Evolutionary conservation across 2,329 filamentous ascomycete species (phyloP).

Genomic region (Ceratocystis cubensis): DNA sequence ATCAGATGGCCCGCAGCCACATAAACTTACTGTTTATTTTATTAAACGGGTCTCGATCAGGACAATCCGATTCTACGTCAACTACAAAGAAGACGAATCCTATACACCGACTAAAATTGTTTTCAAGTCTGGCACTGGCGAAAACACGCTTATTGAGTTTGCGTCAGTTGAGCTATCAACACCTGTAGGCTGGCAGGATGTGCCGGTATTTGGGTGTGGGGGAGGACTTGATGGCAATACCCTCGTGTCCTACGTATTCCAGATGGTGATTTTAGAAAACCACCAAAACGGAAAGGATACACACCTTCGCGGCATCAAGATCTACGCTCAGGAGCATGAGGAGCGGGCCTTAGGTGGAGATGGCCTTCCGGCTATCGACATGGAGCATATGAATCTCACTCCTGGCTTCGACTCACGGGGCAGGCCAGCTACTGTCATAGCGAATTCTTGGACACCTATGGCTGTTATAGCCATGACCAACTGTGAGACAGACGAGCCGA

Average conservation of each 20-base stretch:
- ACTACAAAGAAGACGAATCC: slow-evolving; percentile 86
- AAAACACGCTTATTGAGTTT: slow-evolving; percentile 85
- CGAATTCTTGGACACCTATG: background rate
- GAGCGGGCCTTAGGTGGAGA: slow-evolving; percentile 18
- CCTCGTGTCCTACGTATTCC: slow-evolving; percentile 76
- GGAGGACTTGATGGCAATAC: slow-evolving; percentile 55
- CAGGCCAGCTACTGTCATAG: background rate
- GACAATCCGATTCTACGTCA: slow-evolving; percentile 69
- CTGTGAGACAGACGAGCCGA: background rate
- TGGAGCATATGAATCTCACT: slow-evolving; percentile 8
- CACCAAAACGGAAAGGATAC: slow-evolving; percentile 99
- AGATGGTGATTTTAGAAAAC: slow-evolving; percentile 86
- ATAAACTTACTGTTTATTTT: slow-evolving; percentile 73
- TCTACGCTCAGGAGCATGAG: slow-evolving; percentile 52
- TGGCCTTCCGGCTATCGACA: slow-evolving; percentile 14
- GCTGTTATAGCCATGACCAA: background rate
- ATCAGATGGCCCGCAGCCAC: slow-evolving; percentile 74
- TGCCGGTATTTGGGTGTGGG: slow-evolving; percentile 47
- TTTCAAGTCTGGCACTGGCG: slow-evolving; percentile 78
- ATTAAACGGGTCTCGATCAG: slow-evolving; percentile 70
- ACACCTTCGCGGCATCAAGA: slow-evolving; percentile 85
- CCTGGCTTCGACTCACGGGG: background rate
- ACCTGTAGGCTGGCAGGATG: slow-evolving; percentile 82
- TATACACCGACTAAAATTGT: slow-evolving; percentile 92
- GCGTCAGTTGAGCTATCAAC: slow-evolving; percentile 64